Evolutionary conservation across 345 rosid genomes (phyloP), one percentile per base, ranked within the genome.

Genomic region (Euphorbia peplus): DNA sequence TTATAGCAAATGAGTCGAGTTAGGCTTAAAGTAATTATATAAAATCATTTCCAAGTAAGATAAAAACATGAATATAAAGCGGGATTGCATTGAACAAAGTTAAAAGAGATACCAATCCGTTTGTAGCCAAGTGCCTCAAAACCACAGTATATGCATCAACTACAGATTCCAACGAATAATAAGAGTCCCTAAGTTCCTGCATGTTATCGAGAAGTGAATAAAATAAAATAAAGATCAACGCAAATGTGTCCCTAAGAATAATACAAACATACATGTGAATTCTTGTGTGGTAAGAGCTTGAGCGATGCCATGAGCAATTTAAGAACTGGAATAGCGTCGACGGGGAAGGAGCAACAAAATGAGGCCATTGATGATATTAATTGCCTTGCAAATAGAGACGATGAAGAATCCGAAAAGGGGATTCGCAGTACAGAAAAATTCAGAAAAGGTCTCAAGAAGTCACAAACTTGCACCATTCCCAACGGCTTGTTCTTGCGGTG

Each of bases 371-470:
- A 87, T 48, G 90, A 81, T 32, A 89, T 25, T 26, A 93, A 77
- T 61, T 82, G 88, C 83, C 86, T 82, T 3, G 76, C 73, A 76
- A 90, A 90, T 70, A 78, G 80, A 32, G 79, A 70, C 0, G 84
- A 68, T 0, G 80, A 61, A 30, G 84, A 69, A 73, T 83, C 81
- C 35, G 76, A 73, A 78, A 80, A 71, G 4, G 89, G 85, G 55
- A 83, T 32, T 30, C 87, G 73, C 48, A 90, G 74, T 66, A 90
- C 68, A 1, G 87, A 73, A 75, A 81, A 90, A 68, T 64, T 80
- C 75, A 90, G 4, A 46, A 93, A 85, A 24, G 92, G 90, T 76
- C 88, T 85, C 78, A 93, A 73, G 81, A 93, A 93, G 65, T 85
- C 83, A 70, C 93, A 93, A 63, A 86, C 86, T 77, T 83, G 75